These are phyloP conservation scores for Yamagishiella unicocca DNA, from an alignment of 139 green algal genomes.

Conservation along the genomic window DNA sequence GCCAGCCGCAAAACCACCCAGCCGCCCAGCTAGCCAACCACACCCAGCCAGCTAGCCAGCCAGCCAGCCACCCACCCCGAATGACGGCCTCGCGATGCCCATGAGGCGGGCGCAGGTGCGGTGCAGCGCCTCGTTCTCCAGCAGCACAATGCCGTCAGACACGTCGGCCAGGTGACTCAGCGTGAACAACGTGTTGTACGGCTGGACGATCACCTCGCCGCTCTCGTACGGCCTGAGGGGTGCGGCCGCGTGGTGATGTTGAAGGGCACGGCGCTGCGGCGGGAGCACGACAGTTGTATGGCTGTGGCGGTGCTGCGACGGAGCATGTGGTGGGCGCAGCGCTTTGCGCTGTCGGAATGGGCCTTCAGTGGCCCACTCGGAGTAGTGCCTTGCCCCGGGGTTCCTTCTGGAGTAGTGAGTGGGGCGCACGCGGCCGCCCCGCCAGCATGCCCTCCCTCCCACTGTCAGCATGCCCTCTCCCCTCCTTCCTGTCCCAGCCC, in stretches of 20 bases:
- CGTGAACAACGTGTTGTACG: constrained; percentile 89
- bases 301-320: not conserved
- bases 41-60: not conserved
- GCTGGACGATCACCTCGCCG: constrained; percentile 87
- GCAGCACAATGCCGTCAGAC: constrained; percentile 77
- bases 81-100: constrained; percentile 70
- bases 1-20: not conserved
- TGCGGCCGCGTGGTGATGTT: too few species aligned
- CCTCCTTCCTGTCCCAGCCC: not conserved
- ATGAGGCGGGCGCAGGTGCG: constrained; percentile 59
- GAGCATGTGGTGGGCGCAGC: too few species aligned
- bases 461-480: not conserved
- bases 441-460: not conserved
- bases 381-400: too few species aligned
- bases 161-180: constrained; percentile 70
- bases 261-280: not conserved
- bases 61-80: constrained; percentile 50
- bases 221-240: constrained; percentile 72
- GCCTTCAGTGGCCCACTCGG: too few species aligned
- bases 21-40: not conserved
- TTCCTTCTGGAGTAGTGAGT: too few species aligned
- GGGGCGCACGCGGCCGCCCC: too few species aligned
- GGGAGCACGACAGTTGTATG: not conserved
- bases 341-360: too few species aligned
- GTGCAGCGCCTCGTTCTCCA: constrained; percentile 78